Conservation (phyloP, 2,329 filamentous ascomycete genomes). For the Epichloe aotearoae region DNA sequence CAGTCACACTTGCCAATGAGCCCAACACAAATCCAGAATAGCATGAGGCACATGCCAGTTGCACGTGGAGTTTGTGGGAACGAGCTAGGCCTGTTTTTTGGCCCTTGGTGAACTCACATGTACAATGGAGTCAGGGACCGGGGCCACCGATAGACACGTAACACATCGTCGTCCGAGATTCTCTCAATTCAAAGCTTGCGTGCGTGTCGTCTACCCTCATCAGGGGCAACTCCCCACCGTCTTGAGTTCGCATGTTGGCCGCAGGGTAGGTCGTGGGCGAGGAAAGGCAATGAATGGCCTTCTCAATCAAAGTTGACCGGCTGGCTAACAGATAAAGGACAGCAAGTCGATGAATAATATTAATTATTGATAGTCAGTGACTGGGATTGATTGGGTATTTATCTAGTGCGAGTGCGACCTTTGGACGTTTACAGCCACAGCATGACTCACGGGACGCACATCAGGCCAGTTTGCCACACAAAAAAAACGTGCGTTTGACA, state of each 20-base stretch:
- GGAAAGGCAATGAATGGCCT: not conserved
- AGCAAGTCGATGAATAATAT: no score
- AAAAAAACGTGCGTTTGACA: not conserved
- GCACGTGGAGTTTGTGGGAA: conserved; percentile 2
- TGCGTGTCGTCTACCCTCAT: not conserved
- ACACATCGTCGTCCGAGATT: not conserved
- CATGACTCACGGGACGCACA: not conserved
- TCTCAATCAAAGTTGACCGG: no score
- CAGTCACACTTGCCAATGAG: not conserved
- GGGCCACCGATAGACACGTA: not conserved
- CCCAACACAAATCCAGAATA: not conserved
- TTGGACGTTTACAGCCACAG: no score
- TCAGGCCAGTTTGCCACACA: not conserved
- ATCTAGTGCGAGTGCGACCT: no score
- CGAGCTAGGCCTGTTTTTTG: not conserved
- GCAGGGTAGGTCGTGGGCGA: not conserved
- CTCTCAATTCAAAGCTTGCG: not conserved
- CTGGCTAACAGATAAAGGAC: no score
- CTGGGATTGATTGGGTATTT: no score
- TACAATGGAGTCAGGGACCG: not conserved
- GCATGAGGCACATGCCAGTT: conserved; percentile 1
- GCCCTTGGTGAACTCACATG: not conserved
- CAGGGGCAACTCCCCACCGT: not conserved
- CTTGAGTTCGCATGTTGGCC: not conserved
- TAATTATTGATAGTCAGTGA: no score